Conservation (phyloP, 176 grass and related monocot genomes). For the Juncus inflexus region DNA sequence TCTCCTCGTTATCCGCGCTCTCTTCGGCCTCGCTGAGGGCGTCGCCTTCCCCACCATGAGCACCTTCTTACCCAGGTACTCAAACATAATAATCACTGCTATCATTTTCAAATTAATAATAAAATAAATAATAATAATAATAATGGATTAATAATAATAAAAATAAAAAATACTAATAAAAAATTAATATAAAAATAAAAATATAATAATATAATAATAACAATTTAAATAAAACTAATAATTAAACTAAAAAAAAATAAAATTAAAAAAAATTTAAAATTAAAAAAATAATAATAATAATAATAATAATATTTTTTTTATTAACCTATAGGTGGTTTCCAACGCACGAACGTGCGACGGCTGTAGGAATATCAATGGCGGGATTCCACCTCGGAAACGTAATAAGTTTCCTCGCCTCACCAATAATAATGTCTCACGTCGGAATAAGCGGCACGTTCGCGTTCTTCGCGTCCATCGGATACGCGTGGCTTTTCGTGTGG, state of each 20-base stretch:
- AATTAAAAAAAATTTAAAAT: no score
- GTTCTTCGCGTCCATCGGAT: slow-evolving; percentile 74
- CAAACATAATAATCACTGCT: no score
- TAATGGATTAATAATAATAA: no score
- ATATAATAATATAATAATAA: no score
- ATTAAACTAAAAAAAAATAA: no score
- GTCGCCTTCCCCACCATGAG: slow-evolving; percentile 97
- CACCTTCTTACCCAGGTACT: slow-evolving; percentile 85
- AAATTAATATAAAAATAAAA: no score
- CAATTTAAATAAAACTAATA: no score
- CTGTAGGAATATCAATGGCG: slow-evolving; percentile 85
- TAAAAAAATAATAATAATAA: no score
- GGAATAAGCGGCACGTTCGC: slow-evolving; percentile 64
- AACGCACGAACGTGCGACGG: slow-evolving; percentile 72
- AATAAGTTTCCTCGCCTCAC: slow-evolving; percentile 72
- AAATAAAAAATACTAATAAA: no score
- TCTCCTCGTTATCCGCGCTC: slow-evolving; percentile 62
- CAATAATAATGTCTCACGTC: slow-evolving; percentile 73
- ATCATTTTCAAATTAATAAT: no score
- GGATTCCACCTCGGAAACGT: slow-evolving; percentile 99
- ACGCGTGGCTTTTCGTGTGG: slow-evolving; percentile 65
- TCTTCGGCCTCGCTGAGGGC: slow-evolving; percentile 88
- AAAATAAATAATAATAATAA: no score
- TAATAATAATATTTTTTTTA: no score
- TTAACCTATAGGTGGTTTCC: slow-evolving; percentile 81